phyloP scores from a whole-genome alignment of 129 eudicot species.

The Rutidosis leptorrhynchoides region DNA sequence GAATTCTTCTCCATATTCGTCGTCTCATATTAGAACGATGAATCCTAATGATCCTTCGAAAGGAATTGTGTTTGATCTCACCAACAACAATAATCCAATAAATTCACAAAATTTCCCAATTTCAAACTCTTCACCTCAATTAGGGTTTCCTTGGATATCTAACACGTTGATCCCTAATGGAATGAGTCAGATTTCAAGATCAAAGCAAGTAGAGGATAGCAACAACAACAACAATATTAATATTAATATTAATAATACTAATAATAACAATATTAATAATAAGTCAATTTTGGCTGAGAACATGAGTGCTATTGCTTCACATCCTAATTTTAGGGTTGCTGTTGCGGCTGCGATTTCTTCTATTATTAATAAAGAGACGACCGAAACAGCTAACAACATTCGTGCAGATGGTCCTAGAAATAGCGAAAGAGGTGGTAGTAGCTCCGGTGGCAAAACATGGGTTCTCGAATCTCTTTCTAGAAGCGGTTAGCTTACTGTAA shows the following conservation, averaged over 20 bases:
- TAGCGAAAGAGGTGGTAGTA: constrained; percentile 37
- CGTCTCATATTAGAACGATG: constrained; percentile 37
- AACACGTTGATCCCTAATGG: constrained; percentile 30
- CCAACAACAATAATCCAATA: constrained; percentile 42
- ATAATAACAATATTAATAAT: constrained; percentile 17
- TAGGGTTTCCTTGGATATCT: constrained; percentile 55
- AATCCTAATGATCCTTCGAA: constrained; percentile 58
- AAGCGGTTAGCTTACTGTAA: constrained; percentile 39
- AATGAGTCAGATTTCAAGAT: constrained; percentile 20
- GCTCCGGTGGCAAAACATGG: constrained; percentile 43
- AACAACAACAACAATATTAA: not conserved
- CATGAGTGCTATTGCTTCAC: constrained; percentile 73
- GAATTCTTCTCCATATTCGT: constrained; percentile 36
- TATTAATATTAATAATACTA: not conserved
- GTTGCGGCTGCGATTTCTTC: constrained; percentile 92
- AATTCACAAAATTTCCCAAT: constrained; percentile 35
- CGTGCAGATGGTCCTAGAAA: constrained; percentile 29
- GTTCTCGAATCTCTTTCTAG: constrained; percentile 45
- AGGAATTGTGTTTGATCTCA: constrained; percentile 67
- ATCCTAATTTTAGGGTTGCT: constrained; percentile 91
- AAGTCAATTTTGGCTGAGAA: constrained; percentile 53
- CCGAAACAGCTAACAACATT: constrained; percentile 34
- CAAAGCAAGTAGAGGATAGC: constrained; percentile 21
- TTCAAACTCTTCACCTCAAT: constrained; percentile 36
- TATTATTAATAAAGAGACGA: constrained; percentile 60